Conservation (phyloP, 2,329 filamentous ascomycete genomes). For the Alternaria brassicae region DNA sequence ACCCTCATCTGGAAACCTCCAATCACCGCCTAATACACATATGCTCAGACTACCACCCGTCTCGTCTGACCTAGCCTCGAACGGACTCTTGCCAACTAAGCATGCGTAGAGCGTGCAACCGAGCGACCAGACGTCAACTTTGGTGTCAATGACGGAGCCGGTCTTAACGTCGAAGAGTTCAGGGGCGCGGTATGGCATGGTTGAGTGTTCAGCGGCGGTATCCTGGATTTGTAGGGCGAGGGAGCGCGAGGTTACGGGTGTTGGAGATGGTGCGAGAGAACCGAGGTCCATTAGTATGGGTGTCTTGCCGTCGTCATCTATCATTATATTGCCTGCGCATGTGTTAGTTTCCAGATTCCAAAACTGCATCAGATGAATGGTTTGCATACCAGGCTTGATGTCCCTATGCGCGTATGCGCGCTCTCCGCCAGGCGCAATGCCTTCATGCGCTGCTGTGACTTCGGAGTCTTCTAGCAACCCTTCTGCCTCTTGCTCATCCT, state of each 20-base stretch:
- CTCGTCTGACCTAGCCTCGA: conserved; percentile 94
- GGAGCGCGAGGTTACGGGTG: conserved; percentile 87
- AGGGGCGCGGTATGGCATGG: conserved; percentile 97
- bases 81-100: conserved; percentile 93
- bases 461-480: conserved; percentile 85
- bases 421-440: conserved; percentile 70
- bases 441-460: conserved; percentile 70
- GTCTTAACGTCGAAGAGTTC: conserved; percentile 99
- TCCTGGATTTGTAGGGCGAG: conserved; percentile 93
- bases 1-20: conserved; percentile 93
- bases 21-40: conserved; percentile 91
- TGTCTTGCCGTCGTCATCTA: conserved; percentile 83
- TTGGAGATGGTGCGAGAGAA: conserved; percentile 85
- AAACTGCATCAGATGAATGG: not conserved
- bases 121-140: conserved; percentile 97
- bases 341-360: conserved; percentile 16
- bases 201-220: conserved; percentile 92
- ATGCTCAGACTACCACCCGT: conserved; percentile 92
- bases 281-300: conserved; percentile 98
- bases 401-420: conserved; percentile 92
- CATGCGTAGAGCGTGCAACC: conserved; percentile 98
- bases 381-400: conserved; percentile 84
- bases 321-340: conserved; percentile 89
- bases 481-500: conserved; percentile 77
- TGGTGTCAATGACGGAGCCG: conserved; percentile 88